Conservation (phyloP, 257 asterid species). For the Solanum chiquidenum region DNA sequence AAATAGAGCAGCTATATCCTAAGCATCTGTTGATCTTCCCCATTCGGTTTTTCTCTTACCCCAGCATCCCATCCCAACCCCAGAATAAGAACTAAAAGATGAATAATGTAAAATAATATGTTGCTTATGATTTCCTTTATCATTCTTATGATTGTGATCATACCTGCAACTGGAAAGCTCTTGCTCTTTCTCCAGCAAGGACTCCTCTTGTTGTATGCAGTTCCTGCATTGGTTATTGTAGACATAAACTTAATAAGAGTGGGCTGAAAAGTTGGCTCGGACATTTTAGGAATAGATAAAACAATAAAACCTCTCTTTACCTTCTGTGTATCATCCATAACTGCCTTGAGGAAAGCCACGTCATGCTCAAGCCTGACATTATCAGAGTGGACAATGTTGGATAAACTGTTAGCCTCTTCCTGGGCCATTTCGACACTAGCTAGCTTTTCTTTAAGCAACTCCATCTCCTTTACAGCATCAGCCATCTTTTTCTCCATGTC, state of each 20-base stretch:
- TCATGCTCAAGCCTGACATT: slow-evolving; percentile 95
- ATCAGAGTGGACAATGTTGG: slow-evolving; percentile 93
- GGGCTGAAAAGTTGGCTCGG: neutral
- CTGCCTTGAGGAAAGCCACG: slow-evolving; percentile 91
- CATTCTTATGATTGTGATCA: neutral
- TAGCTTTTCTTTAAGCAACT: slow-evolving; percentile 77
- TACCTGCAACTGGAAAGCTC: slow-evolving; percentile 98
- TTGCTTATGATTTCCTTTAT: neutral
- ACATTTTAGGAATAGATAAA: neutral
- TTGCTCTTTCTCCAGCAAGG: slow-evolving; percentile 83
- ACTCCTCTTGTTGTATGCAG: slow-evolving; percentile 93
- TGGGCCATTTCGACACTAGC: slow-evolving; percentile 70
- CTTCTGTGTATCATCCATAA: slow-evolving; percentile 94
- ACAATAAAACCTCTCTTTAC: slow-evolving; percentile 12
- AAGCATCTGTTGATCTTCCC: neutral
- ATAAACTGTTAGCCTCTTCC: slow-evolving; percentile 77
- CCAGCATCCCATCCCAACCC: neutral
- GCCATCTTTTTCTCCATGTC: slow-evolving; percentile 63
- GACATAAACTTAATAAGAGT: neutral
- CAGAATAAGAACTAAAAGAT: neutral
- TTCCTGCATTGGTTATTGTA: slow-evolving; percentile 35
- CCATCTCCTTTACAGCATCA: slow-evolving; percentile 68
- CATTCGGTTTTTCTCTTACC: neutral
- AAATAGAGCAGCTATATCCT: neutral
- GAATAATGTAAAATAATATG: neutral